These are phyloP conservation scores for Chytriomyces hyalinus DNA, from an alignment of 192 early-diverging fungal species.

Conservation along the genomic window DNA sequence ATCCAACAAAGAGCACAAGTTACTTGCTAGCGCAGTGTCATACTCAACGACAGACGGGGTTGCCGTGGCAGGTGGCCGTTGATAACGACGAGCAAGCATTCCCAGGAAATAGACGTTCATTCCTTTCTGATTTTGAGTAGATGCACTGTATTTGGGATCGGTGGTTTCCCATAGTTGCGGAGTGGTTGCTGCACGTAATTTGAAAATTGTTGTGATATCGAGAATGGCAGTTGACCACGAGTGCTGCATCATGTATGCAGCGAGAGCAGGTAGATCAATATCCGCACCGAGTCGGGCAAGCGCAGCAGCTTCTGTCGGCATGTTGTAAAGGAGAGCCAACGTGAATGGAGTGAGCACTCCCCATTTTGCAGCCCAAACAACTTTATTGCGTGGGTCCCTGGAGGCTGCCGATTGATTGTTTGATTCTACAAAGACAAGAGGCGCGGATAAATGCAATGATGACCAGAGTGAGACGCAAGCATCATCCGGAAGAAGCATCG, in stretches of 20 bases:
- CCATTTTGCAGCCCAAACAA: not conserved
- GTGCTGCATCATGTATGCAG: not conserved
- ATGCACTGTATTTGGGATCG: not conserved
- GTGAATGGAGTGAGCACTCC: not conserved
- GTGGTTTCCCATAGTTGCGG: not conserved
- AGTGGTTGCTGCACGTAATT: not conserved
- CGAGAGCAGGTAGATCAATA: constrained; percentile 4
- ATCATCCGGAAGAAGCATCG: too few relatives aligned
- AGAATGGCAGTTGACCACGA: not conserved
- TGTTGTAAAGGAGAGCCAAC: not conserved
- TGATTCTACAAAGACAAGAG: too few relatives aligned
- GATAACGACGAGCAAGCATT: not conserved
- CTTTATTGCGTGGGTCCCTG: too few relatives aligned
- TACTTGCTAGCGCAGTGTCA: too few relatives aligned
- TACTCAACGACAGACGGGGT: too few relatives aligned
- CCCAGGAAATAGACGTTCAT: not conserved
- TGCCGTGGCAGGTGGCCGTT: too few relatives aligned
- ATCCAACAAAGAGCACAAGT: too few relatives aligned
- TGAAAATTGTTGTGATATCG: not conserved
- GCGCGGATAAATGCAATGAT: too few relatives aligned
- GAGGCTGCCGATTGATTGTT: too few relatives aligned
- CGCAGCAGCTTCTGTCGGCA: not conserved
- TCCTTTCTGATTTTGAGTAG: not conserved
- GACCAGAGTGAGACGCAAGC: too few relatives aligned
- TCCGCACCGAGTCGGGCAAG: not conserved